Evolutionary conservation across 805 yeast genomes (phyloP).

Genomic region (Sungouiella thailandica): DNA sequence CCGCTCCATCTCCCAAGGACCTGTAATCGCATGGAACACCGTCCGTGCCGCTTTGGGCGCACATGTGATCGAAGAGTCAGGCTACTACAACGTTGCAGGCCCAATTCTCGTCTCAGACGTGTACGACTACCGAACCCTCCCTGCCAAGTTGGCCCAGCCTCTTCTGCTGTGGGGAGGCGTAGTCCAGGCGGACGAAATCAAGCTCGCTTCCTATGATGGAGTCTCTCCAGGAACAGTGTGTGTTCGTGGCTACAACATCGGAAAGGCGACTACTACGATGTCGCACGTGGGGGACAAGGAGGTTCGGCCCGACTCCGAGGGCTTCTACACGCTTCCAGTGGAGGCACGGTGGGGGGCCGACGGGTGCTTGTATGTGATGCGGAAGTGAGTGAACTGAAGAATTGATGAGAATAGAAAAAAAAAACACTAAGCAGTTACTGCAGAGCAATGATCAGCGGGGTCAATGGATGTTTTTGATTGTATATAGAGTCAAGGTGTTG

Average conservation of each 20-base stretch:
- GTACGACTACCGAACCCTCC: conserved; percentile 54
- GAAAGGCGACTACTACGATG: conserved; percentile 35
- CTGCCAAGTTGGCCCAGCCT: conserved; percentile 13
- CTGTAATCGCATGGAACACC: conserved; percentile 27
- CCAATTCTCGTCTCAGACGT: conserved; percentile 56
- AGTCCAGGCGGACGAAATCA: conserved; percentile 56
- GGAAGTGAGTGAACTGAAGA: not conserved
- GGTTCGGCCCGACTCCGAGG: conserved; percentile 20
- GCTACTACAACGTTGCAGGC: conserved; percentile 45
- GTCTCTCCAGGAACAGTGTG: conserved; percentile 45
- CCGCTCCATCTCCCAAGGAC: conserved; percentile 18
- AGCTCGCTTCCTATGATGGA: conserved; percentile 34
- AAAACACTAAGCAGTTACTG: no score
- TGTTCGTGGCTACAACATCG: conserved; percentile 64
- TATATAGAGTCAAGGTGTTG: no score
- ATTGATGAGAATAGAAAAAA: no score
- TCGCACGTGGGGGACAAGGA: conserved; percentile 8
- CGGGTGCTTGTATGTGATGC: conserved; percentile 60
- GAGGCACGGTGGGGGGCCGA: conserved; percentile 63
- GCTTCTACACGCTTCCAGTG: conserved; percentile 41
- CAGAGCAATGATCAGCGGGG: no score
- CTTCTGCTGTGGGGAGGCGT: conserved; percentile 50
- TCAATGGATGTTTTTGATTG: no score
- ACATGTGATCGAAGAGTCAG: conserved; percentile 49
- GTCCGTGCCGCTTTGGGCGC: conserved; percentile 44